Evolutionary conservation across 768 basidiomycete genomes (phyloP).

Genomic region (Artomyces pyxidatus): DNA sequence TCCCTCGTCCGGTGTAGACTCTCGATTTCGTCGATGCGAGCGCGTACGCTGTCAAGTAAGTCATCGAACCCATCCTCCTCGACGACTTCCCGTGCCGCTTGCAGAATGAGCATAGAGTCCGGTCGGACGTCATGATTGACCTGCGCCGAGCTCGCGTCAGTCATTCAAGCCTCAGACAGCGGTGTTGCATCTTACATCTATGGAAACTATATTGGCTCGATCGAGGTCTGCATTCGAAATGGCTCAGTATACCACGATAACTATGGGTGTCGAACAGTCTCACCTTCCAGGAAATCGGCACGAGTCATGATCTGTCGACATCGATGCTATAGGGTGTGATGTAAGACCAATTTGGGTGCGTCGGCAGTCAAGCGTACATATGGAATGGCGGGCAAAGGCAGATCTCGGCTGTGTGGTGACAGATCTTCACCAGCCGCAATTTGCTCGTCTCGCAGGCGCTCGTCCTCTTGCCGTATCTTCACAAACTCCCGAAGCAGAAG

Average conservation of each 20-base stretch:
- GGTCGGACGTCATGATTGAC: conserved; percentile 70
- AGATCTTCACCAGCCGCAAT: conserved; percentile 28
- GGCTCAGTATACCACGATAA: neutral
- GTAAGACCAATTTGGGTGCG: neutral
- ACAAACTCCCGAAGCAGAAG: conserved; percentile 69
- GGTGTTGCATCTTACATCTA: conserved; percentile 47
- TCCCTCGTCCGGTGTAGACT: conserved; percentile 73
- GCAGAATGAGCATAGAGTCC: conserved; percentile 71
- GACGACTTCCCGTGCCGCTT: conserved; percentile 63
- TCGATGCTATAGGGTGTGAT: conserved; percentile 37
- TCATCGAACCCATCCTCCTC: conserved; percentile 75
- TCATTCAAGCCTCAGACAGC: neutral
- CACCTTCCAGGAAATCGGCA: conserved; percentile 74
- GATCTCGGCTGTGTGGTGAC: conserved; percentile 28
- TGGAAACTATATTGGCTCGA: conserved; percentile 63
- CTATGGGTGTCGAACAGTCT: conserved; percentile 13
- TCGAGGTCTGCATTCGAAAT: conserved; percentile 43
- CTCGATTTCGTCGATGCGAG: conserved; percentile 82
- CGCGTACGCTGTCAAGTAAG: conserved; percentile 61
- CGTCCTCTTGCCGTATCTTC: conserved; percentile 43
- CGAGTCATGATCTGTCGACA: conserved; percentile 80
- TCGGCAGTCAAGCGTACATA: conserved; percentile 33
- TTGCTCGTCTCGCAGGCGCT: conserved; percentile 33
- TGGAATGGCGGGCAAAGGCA: conserved; percentile 55
- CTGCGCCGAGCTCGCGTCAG: conserved; percentile 29